These are phyloP conservation scores for Gossypium longicalyx DNA, from an alignment of 345 rosid species.

Conservation along the genomic window DNA sequence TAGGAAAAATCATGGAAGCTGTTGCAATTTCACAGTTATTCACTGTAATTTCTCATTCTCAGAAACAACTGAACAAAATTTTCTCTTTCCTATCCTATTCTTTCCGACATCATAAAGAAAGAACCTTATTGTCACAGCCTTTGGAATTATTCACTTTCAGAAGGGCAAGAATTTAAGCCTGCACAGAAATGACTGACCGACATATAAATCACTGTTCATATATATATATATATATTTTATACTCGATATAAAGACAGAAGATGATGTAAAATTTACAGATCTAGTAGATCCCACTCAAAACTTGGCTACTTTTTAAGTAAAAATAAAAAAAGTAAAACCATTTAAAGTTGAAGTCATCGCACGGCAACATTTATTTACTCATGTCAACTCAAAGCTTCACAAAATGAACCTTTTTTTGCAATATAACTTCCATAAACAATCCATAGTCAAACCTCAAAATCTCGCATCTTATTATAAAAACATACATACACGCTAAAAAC, in stretches of 20 bases:
- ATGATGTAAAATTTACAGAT: background rate
- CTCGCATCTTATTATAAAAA: slow-evolving; percentile 2
- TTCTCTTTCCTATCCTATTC: too few relatives aligned
- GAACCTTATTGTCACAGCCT: too few relatives aligned
- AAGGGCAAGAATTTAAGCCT: too few relatives aligned
- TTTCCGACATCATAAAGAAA: too few relatives aligned
- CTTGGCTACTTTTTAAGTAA: background rate
- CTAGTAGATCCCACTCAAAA: slow-evolving; percentile 4
- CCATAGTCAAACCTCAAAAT: background rate
- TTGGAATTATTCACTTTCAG: too few relatives aligned
- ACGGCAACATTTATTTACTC: background rate
- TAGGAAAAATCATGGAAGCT: background rate
- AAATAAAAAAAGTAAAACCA: too few relatives aligned
- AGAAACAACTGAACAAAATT: background rate
- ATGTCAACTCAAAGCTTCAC: background rate
- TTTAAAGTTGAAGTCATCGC: background rate
- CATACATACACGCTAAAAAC: background rate
- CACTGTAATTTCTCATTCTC: background rate
- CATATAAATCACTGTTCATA: background rate
- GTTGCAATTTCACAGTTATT: background rate
- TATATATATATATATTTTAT: background rate
- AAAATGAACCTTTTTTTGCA: background rate
- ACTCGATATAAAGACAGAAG: background rate
- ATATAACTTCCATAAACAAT: background rate
- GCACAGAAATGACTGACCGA: background rate